Conservation (phyloP, 139 green algal genomes). For the Closterium sp. region DNA sequence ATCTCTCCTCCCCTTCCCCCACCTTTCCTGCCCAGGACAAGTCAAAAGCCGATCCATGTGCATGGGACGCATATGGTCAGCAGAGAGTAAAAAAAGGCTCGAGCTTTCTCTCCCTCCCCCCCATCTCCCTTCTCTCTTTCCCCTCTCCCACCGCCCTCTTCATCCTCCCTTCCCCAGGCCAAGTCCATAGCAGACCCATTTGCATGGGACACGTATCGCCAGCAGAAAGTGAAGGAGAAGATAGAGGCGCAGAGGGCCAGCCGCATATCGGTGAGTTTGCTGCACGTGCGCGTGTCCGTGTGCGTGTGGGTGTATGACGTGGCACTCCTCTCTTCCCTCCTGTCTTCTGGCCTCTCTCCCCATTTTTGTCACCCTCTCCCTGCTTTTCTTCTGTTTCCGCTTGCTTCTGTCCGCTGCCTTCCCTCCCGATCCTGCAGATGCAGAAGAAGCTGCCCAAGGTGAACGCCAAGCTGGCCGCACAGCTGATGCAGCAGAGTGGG, state of each 20-base stretch:
- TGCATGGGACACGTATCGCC: constrained; percentile 84
- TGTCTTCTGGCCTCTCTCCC: neutral
- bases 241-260: constrained; percentile 81
- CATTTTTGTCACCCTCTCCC: neutral
- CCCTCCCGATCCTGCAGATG: constrained; percentile 20
- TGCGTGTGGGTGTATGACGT: no score
- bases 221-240: constrained; percentile 77
- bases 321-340: neutral
- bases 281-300: neutral
- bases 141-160: neutral
- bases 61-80: no score
- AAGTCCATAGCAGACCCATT: constrained; percentile 71
- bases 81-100: no score
- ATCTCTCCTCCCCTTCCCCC: no score
- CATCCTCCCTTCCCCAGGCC: constrained; percentile 62
- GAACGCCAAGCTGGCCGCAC: constrained; percentile 41
- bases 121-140: neutral
- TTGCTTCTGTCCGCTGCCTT: neutral
- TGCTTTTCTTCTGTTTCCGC: neutral
- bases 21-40: no score
- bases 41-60: no score
- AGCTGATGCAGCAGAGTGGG: neutral
- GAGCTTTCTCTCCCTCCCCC: neutral
- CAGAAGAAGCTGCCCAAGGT: constrained; percentile 51
- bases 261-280: constrained; percentile 67